Conservation (phyloP, 2,329 filamentous ascomycete genomes). For the Ophiostoma populinum region DNA sequence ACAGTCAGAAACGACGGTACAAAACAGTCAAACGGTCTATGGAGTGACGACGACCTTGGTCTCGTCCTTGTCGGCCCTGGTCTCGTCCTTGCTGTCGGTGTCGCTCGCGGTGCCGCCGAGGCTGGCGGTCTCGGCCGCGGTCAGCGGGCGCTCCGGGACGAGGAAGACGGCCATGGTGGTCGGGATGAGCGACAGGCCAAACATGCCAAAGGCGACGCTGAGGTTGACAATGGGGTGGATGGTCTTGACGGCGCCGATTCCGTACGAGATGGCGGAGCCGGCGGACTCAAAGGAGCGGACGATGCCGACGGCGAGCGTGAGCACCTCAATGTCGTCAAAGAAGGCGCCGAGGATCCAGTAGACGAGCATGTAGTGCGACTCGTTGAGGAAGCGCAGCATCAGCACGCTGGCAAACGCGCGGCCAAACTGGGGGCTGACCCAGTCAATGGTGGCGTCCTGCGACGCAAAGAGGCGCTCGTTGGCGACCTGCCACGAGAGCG, state of each 20-base stretch:
- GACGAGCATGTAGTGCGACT: constrained; percentile 1
- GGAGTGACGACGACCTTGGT: too few species aligned
- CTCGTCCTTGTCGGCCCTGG: too few species aligned
- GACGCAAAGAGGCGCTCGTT: neutral
- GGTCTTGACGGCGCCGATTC: constrained; percentile 1
- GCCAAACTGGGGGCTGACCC: constrained; percentile 1
- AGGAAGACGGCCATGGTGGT: neutral
- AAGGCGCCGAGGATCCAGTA: constrained; percentile 2
- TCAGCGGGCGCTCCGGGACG: neutral
- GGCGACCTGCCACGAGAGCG: neutral
- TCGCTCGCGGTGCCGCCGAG: neutral
- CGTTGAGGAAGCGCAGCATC: constrained; percentile 2
- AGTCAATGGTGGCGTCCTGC: neutral
- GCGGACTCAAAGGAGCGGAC: constrained; percentile 1
- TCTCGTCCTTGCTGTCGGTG: neutral
- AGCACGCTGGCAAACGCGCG: constrained; percentile 1
- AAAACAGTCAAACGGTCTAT: too few species aligned
- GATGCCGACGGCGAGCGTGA: neutral
- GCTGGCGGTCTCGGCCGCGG: neutral
- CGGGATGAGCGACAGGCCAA: neutral
- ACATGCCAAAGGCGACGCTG: neutral
- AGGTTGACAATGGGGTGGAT: neutral
- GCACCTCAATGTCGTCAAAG: neutral
- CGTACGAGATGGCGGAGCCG: constrained; percentile 1
- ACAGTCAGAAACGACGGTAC: too few species aligned